Evolutionary conservation across 305 asterid species (phyloP).

Genomic region (Solanum hybrid): DNA sequence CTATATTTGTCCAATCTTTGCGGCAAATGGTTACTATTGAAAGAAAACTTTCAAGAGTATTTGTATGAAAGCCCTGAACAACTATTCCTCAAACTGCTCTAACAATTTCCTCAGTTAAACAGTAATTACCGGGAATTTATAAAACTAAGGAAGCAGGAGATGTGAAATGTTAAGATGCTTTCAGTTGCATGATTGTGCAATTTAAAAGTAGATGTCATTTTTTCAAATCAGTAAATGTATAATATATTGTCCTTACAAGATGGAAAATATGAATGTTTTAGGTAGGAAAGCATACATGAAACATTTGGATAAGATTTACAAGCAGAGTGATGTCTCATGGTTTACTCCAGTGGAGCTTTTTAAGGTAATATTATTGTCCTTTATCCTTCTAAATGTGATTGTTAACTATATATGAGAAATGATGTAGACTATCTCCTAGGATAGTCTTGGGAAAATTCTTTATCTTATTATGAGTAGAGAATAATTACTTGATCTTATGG

Average conservation of each 20-base stretch:
- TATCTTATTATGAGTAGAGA: neutral
- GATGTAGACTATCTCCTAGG: neutral
- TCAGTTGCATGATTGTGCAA: neutral
- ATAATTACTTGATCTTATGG: neutral
- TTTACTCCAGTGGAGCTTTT: slow-evolving; percentile 97
- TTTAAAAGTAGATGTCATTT: neutral
- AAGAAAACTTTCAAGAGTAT: neutral
- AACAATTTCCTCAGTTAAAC: neutral
- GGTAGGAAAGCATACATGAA: slow-evolving; percentile 79
- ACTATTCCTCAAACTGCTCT: neutral
- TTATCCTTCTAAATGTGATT: neutral
- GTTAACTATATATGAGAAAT: neutral
- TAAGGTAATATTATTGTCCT: slow-evolving; percentile 43
- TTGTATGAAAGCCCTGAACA: neutral
- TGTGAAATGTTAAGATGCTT: neutral
- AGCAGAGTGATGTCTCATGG: slow-evolving; percentile 88
- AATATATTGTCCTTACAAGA: neutral
- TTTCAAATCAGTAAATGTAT: neutral
- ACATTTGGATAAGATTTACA: slow-evolving; percentile 78
- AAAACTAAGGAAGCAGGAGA: neutral
- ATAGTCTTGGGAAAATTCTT: neutral
- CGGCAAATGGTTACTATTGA: neutral
- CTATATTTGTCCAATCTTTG: neutral
- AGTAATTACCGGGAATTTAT: neutral
- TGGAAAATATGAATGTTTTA: slow-evolving; percentile 24